Base-by-base conservation (phyloP, 139 green algal genomes). In the Limnomonas spitsbergensis region DNA sequence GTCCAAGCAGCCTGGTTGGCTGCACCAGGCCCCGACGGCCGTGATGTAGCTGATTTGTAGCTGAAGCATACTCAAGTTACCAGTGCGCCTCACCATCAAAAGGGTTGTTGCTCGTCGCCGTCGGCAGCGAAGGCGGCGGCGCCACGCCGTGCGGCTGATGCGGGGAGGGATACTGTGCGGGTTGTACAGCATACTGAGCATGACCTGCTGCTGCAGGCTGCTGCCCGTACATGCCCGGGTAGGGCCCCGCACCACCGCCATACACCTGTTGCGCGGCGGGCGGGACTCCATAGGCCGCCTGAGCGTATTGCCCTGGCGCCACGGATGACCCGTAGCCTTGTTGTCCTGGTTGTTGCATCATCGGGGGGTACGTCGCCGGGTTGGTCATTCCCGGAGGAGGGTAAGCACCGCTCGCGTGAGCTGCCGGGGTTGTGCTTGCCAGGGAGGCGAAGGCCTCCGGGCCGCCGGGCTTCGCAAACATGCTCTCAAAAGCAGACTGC, bases 401-500 rank as follows among this genome's bases (percentile, higher is more conserved):
- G 47, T 20, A 29, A 20, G 14, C 14, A 61, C 47, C 14, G 47
- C 14, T 61, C 47, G 14, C 20, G 47, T 20, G 47, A 61, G 20
- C n/a, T 38, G 61, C 61, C n/a, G n/a, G 24, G 61, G 26, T 71
- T 35, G 9, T 71, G 61, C n/a, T 6, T 38, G 69, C 66, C 35
- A 73, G 66, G 3, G 66, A 32, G 20, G 32, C 66, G 38, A 52
- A 73, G 3, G 66, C 66, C 4, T 39, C n/a, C 32, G n/a, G 20
- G 2, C 34, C 66, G 2, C 66, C 66, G 37, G 73, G 75, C 29
- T 61, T 32, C 6, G 34, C 53, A 40, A 61, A 73, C 53, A 79
- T 73, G 54, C 34, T 53, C 27, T 54, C 74, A 79, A 79, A 73
- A 3, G 74, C 34, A 4, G 53, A 80, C 75, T 77, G 29, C n/a